Evolutionary conservation across 257 asterid species (phyloP).

Genomic region (Capsicum rhomboideum): DNA sequence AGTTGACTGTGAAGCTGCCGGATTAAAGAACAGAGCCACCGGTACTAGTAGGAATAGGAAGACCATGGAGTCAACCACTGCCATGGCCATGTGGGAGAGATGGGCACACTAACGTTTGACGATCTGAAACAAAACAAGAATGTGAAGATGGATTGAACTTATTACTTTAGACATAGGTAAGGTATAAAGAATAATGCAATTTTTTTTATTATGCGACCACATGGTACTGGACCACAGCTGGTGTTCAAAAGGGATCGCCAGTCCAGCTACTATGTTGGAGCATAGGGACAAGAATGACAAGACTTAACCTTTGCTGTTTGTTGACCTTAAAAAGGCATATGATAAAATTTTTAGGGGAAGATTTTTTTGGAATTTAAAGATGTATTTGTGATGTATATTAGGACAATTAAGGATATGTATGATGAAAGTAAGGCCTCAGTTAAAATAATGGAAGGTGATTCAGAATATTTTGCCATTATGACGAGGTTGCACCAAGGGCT

Average conservation of each 20-base stretch:
- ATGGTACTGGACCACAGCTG: background rate
- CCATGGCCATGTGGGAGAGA: constrained; percentile 14
- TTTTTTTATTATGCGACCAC: background rate
- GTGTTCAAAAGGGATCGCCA: background rate
- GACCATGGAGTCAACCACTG: constrained; percentile 9
- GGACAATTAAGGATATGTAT: too few species aligned
- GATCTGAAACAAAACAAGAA: background rate
- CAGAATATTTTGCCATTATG: too few species aligned
- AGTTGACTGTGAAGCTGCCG: constrained; percentile 28
- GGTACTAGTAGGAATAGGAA: constrained; percentile 15
- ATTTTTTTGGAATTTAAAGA: too few species aligned
- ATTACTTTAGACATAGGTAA: background rate
- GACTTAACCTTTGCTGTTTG: too few species aligned
- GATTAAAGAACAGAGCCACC: constrained; percentile 25
- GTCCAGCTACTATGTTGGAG: background rate
- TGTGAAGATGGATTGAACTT: background rate
- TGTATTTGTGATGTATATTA: too few species aligned
- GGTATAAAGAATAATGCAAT: background rate
- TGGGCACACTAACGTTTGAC: background rate
- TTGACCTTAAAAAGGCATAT: too few species aligned
- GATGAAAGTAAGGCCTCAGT: too few species aligned
- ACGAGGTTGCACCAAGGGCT: too few species aligned
- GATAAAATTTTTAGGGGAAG: too few species aligned
- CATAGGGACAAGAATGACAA: too few species aligned
- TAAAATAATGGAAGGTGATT: too few species aligned